Evolutionary conservation across 2,329 filamentous ascomycete species (phyloP).

Genomic region (Plenodomus lindquistii): DNA sequence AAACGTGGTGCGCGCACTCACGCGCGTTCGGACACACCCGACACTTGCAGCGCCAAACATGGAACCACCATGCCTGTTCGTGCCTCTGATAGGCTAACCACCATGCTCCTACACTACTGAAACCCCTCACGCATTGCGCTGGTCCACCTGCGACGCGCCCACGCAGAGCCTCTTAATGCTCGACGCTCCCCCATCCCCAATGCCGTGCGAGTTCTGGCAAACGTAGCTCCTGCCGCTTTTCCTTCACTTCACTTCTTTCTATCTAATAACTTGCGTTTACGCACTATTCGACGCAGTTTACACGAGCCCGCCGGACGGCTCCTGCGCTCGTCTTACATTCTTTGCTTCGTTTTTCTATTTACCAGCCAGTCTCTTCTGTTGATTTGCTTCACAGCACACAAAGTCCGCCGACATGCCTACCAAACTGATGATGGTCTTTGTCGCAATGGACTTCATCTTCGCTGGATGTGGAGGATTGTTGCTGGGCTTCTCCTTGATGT

Average conservation of each 20-base stretch:
- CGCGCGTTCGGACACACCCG: slow-evolving; percentile 1
- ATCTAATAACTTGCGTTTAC: slow-evolving; percentile 31
- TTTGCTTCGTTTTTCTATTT: slow-evolving; percentile 17
- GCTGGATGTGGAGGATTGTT: slow-evolving; percentile 56
- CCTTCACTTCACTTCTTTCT: slow-evolving; percentile 36
- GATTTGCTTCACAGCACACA: slow-evolving; percentile 14
- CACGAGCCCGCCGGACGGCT: slow-evolving; percentile 46
- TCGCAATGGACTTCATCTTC: slow-evolving; percentile 57
- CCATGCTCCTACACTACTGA: slow-evolving; percentile 40
- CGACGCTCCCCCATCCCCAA: slow-evolving; percentile 23
- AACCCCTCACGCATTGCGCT: slow-evolving; percentile 37
- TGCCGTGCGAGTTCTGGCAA: slow-evolving; percentile 31
- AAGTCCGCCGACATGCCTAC: slow-evolving; percentile 51
- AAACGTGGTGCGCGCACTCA: neutral
- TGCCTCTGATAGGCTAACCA: slow-evolving; percentile 34
- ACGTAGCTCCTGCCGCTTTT: slow-evolving; percentile 27
- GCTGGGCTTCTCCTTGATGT: slow-evolving; percentile 57
- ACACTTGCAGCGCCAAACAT: slow-evolving; percentile 32
- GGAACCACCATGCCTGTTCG: slow-evolving; percentile 23
- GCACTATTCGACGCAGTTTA: slow-evolving; percentile 34
- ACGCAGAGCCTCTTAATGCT: slow-evolving; percentile 41
- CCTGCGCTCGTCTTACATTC: slow-evolving; percentile 40
- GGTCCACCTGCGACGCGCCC: slow-evolving; percentile 38
- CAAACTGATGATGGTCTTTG: slow-evolving; percentile 57
- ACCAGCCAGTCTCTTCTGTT: slow-evolving; percentile 8